Evolutionary conservation across 768 basidiomycete species (phyloP), one percentile per base, ranked within the genome.

Genomic region (Boletus huronensis): DNA sequence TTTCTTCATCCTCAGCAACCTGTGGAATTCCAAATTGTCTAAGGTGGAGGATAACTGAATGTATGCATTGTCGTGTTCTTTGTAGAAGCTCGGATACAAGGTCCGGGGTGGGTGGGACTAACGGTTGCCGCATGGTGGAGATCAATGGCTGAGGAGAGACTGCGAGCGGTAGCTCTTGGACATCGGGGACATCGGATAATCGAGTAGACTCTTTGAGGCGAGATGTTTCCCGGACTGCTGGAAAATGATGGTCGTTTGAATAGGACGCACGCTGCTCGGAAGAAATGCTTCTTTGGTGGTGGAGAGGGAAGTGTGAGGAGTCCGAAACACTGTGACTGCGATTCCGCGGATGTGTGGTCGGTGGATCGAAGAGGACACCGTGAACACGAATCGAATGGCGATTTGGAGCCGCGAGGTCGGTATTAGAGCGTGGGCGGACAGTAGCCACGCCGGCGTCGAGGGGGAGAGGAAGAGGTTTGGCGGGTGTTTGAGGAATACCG

Each of bases 41-140:
- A 19, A 90, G 74, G 59, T 80, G 82, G 13, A 82, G 76, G 10
- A 85, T 74, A 11, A 90, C 79, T 36, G 81, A 75, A 46, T 80
- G 77, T 52, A 90, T 87, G 40, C 83, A 76, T 32, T 75, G 71
- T 56, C 79, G 76, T 28, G 83, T 74, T 41, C 77, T 71, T 53
- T 81, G 74, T 17, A 85, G 77, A 58, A 94, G 72, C 56, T 88
- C 82, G 13, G 82, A 74, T 41, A 87, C 75, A 38, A 76, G 66
- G 60, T 84, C 79, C 5, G 82, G 83, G 42, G 82, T 66, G 45
- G 83, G 69, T 26, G 85, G 79, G 36, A 79, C 60, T 14, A 87
- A 65, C 6, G 75, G 68, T 59, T 80, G 74, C 53, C 82, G 83
- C 32, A 85, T 66, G 17, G 43, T 42, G 21, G 40, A 25, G 0